Evolutionary conservation across 441 rosid genomes (phyloP).

Genomic region (Pelargonium myrrhifolium): DNA sequence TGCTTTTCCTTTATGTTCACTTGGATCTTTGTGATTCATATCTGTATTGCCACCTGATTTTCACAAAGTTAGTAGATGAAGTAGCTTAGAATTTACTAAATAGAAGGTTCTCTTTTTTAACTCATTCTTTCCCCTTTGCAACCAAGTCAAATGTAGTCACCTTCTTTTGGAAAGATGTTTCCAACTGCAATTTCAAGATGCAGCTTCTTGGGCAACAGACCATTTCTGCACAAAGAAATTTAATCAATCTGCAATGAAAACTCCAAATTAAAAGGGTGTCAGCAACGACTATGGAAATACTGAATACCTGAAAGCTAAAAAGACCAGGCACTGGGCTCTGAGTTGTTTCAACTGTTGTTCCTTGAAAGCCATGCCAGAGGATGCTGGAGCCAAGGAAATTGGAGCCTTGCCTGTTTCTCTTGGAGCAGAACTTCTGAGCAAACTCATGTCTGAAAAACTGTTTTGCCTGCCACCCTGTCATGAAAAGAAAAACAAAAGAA

Average conservation of each 20-base stretch:
- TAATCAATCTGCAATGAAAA: conserved; percentile 13
- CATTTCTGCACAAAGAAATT: conserved; percentile 45
- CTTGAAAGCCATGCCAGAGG: conserved; percentile 63
- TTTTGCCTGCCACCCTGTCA: conserved; percentile 51
- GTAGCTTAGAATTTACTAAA: conserved; percentile 9
- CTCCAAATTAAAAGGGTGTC: conserved; percentile 8
- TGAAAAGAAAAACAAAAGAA: conserved; percentile 2
- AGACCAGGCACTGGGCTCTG: conserved; percentile 93
- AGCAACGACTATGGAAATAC: conserved; percentile 12
- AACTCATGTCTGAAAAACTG: conserved; percentile 38
- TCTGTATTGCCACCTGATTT: conserved; percentile 42
- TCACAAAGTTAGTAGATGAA: conserved; percentile 20
- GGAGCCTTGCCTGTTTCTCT: conserved; percentile 69
- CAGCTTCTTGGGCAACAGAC: conserved; percentile 70
- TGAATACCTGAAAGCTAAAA: conserved; percentile 76
- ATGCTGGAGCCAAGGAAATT: conserved; percentile 35
- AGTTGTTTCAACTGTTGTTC: conserved; percentile 92
- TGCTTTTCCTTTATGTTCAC: conserved; percentile 47
- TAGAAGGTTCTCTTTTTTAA: neutral
- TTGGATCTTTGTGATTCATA: conserved; percentile 46
- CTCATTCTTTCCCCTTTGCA: neutral
- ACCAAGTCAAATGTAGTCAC: conserved; percentile 25
- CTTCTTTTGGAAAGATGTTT: conserved; percentile 62
- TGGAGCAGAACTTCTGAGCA: conserved; percentile 40
- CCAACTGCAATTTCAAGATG: conserved; percentile 91